Conservation (phyloP, 805 yeast genomes). For the Candida anglica region DNA sequence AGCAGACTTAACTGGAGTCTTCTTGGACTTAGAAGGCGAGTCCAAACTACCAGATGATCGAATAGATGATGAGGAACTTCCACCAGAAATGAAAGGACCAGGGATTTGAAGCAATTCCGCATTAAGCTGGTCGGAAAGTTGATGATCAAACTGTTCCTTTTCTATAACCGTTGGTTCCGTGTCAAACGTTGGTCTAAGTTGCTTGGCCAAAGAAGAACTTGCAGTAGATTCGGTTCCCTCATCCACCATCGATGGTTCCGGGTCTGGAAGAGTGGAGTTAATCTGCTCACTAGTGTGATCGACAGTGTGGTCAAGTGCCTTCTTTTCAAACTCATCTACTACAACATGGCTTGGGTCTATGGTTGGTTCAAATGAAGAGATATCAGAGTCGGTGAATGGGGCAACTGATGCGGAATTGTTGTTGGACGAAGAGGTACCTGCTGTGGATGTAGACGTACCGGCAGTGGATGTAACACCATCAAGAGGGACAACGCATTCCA, state of each 20-base stretch:
- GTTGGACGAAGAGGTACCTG: background rate
- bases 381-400: too few relatives aligned
- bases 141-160: slow-evolving; percentile 6
- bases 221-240: too few relatives aligned
- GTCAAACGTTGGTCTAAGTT: slow-evolving; percentile 30
- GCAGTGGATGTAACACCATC: slow-evolving; percentile 2
- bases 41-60: slow-evolving; percentile 25
- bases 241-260: too few relatives aligned
- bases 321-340: slow-evolving; percentile 22
- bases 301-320: slow-evolving; percentile 6
- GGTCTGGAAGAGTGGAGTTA: too few relatives aligned
- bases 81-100: slow-evolving; percentile 6
- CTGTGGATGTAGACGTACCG: background rate
- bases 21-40: slow-evolving; percentile 15
- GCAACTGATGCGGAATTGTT: too few relatives aligned
- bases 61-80: slow-evolving; percentile 28
- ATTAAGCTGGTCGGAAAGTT: too few relatives aligned
- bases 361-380: too few relatives aligned
- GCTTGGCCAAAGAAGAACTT: slow-evolving; percentile 13
- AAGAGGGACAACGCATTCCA: background rate
- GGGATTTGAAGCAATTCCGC: slow-evolving; percentile 3
- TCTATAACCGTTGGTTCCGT: slow-evolving; percentile 24
- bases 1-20: slow-evolving; percentile 49
- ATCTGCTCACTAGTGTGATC: too few relatives aligned
- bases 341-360: slow-evolving; percentile 18